Evolutionary conservation across 2,329 filamentous ascomycete genomes (phyloP).

Genomic region (Aphanocladium album): DNA sequence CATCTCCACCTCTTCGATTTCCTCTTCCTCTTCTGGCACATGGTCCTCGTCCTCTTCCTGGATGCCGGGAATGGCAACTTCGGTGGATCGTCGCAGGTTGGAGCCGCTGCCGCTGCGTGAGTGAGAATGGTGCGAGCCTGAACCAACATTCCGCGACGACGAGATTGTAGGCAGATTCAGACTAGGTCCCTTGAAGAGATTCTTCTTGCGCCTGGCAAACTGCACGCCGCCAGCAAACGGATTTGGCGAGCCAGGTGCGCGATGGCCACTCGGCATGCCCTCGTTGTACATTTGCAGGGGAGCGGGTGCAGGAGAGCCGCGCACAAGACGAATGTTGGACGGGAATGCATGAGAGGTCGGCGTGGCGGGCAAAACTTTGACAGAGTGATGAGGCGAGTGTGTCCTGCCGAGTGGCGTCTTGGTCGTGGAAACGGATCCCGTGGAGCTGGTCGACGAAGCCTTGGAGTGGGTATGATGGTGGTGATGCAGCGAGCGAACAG

Average conservation of each 20-base stretch:
- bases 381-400: slow-evolving; percentile 79
- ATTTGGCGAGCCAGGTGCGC: slow-evolving; percentile 50
- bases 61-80: slow-evolving; percentile 55
- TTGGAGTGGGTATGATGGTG: slow-evolving; percentile 87
- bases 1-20: slow-evolving; percentile 54
- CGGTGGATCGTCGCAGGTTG: slow-evolving; percentile 60
- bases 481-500: slow-evolving; percentile 84
- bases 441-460: slow-evolving; percentile 86
- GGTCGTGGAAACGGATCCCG: slow-evolving; percentile 65
- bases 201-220: slow-evolving; percentile 78
- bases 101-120: slow-evolving; percentile 58
- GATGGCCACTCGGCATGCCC: slow-evolving; percentile 42
- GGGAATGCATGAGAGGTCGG: slow-evolving; percentile 73
- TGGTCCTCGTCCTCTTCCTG: slow-evolving; percentile 56
- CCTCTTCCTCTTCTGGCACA: slow-evolving; percentile 45
- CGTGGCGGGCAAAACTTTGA: slow-evolving; percentile 92
- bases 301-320: slow-evolving; percentile 45
- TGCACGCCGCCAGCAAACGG: slow-evolving; percentile 60
- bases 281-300: slow-evolving; percentile 53
- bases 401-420: slow-evolving; percentile 59
- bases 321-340: slow-evolving; percentile 77
- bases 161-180: slow-evolving; percentile 40
- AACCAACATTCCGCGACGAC: slow-evolving; percentile 19
- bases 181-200: slow-evolving; percentile 76
- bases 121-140: slow-evolving; percentile 43